Percentiles rank a stretch among this genome's conserved stretches.
These are phyloP conservation scores for Yamadazyma phyllophila DNA, from an alignment of 805 yeast species.

Conservation along the genomic window DNA sequence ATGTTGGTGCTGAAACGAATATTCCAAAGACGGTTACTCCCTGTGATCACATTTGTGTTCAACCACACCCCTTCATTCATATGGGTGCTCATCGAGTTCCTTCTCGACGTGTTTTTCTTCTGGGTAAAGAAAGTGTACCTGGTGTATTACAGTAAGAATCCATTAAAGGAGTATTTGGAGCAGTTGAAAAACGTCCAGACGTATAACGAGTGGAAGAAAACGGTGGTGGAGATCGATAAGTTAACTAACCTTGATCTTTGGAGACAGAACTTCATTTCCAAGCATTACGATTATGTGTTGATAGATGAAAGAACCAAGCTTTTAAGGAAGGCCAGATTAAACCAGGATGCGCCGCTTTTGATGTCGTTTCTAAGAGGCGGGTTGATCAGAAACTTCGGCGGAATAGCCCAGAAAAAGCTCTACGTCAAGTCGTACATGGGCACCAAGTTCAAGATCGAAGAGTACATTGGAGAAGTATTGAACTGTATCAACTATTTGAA, in stretches of 20 bases:
- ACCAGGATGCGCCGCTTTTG: slow-evolving; percentile 55
- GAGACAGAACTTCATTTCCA: slow-evolving; percentile 82
- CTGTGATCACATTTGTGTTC: slow-evolving; percentile 26
- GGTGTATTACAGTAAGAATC: slow-evolving; percentile 38
- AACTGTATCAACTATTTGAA: slow-evolving; percentile 62
- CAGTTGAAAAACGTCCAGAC: slow-evolving; percentile 50
- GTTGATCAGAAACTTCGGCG: slow-evolving; percentile 85
- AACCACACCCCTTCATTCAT: slow-evolving; percentile 38
- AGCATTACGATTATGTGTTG: slow-evolving; percentile 78
- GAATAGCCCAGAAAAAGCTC: slow-evolving; percentile 74
- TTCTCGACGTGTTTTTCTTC: slow-evolving; percentile 44
- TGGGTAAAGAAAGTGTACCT: slow-evolving; percentile 42
- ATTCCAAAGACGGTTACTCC: slow-evolving; percentile 15
- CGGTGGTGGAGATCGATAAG: slow-evolving; percentile 49
- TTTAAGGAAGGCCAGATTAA: slow-evolving; percentile 58
- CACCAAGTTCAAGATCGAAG: slow-evolving; percentile 90
- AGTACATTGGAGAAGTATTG: slow-evolving; percentile 74
- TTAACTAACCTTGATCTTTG: slow-evolving; percentile 47
- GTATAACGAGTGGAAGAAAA: slow-evolving; percentile 70
- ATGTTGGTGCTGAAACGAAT: background rate
- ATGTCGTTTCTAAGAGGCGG: slow-evolving; percentile 77
- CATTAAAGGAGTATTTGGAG: slow-evolving; percentile 47
- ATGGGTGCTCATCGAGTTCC: slow-evolving; percentile 43
- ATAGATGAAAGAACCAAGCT: slow-evolving; percentile 70
- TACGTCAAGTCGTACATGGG: slow-evolving; percentile 84